These are phyloP conservation scores for Blastobotrys illinoisensis DNA, from an alignment of 1,139 yeast genomes.

Conservation along the genomic window DNA sequence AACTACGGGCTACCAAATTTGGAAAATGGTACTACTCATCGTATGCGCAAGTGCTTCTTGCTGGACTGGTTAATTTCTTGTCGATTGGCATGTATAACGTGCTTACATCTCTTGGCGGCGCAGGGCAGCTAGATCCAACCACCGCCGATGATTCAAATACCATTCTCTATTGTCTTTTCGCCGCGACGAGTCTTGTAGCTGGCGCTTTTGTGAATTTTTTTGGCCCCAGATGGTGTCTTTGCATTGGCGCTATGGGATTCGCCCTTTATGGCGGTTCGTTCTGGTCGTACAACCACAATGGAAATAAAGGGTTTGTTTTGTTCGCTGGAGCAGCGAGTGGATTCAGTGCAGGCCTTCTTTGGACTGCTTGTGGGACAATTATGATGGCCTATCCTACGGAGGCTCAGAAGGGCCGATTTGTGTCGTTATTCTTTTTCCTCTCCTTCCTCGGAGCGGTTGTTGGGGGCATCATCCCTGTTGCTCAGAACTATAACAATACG, in stretches of 20 bases:
- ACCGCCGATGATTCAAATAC: slow-evolving; percentile 45
- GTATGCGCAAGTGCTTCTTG: slow-evolving; percentile 14
- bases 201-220: slow-evolving; percentile 46
- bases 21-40: slow-evolving; percentile 8
- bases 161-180: slow-evolving; percentile 49
- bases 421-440: slow-evolving; percentile 35
- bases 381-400: slow-evolving; percentile 52
- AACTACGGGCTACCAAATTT: neutral
- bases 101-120: slow-evolving; percentile 50
- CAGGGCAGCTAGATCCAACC: slow-evolving; percentile 27
- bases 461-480: slow-evolving; percentile 19
- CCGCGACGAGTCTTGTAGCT: slow-evolving; percentile 49
- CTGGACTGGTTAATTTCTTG: slow-evolving; percentile 44
- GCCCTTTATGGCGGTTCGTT: slow-evolving; percentile 47
- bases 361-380: slow-evolving; percentile 55
- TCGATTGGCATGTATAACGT: slow-evolving; percentile 59
- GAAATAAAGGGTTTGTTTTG: slow-evolving; percentile 48
- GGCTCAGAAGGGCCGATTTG: slow-evolving; percentile 44
- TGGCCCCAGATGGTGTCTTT: slow-evolving; percentile 42
- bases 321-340: slow-evolving; percentile 56
- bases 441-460: slow-evolving; percentile 43
- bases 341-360: slow-evolving; percentile 47
- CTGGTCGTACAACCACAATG: slow-evolving; percentile 41
- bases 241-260: slow-evolving; percentile 50
- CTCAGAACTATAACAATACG: slow-evolving; percentile 26